Evolutionary conservation across 2,329 filamentous ascomycete genomes (phyloP).

Genomic region (Colletotrichum kahawae): DNA sequence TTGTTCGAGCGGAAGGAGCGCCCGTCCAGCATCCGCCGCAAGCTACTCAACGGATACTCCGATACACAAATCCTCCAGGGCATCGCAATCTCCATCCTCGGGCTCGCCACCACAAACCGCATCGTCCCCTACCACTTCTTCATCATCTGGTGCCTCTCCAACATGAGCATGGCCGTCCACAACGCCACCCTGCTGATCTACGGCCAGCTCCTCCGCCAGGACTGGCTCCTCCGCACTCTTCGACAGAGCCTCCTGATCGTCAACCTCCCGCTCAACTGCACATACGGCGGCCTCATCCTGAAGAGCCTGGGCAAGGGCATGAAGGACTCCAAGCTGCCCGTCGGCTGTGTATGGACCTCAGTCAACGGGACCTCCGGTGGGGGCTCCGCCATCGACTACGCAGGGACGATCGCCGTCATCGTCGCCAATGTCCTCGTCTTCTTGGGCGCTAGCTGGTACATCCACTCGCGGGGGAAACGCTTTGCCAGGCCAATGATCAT

Average conservation of each 20-base stretch:
- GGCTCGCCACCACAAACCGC: constrained; percentile 61
- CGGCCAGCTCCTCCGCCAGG: constrained; percentile 68
- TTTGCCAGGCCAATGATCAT: constrained; percentile 62
- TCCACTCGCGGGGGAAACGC: constrained; percentile 60
- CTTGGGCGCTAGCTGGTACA: constrained; percentile 65
- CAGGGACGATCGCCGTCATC: constrained; percentile 67
- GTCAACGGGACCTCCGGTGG: constrained; percentile 32
- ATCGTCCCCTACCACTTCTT: constrained; percentile 74
- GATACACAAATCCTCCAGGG: constrained; percentile 74
- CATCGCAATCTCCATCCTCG: constrained; percentile 70
- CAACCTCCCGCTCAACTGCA: constrained; percentile 63
- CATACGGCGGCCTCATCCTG: constrained; percentile 62
- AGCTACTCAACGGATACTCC: constrained; percentile 68
- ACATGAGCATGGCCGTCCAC: constrained; percentile 70
- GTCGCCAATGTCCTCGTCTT: constrained; percentile 64
- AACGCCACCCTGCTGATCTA: constrained; percentile 69
- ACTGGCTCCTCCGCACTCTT: constrained; percentile 71
- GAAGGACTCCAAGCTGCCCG: constrained; percentile 57
- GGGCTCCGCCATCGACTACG: constrained; percentile 43
- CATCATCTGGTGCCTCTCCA: constrained; percentile 71
- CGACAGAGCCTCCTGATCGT: constrained; percentile 70
- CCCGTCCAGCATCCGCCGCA: constrained; percentile 61
- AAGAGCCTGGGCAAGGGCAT: constrained; percentile 58
- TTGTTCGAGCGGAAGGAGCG: constrained; percentile 55
- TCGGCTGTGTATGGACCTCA: constrained; percentile 64